Conservation (phyloP, 139 green algal species). For the Picocystis salinarum region DNA sequence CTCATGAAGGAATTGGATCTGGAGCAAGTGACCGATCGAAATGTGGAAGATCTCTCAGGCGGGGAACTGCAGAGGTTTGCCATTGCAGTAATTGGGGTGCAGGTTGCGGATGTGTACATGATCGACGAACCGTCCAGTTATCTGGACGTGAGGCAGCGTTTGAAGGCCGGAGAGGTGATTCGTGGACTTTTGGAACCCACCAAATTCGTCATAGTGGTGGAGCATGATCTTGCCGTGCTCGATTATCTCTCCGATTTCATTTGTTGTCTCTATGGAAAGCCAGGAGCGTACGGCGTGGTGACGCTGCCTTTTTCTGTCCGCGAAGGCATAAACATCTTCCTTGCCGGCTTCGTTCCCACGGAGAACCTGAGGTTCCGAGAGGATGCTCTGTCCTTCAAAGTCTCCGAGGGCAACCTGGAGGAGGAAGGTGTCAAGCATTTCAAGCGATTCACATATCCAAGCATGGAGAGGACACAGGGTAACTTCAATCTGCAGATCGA, state of each 20-base stretch:
- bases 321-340: slow-evolving; percentile 84
- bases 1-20: slow-evolving; percentile 42
- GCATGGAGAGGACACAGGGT: too few species aligned
- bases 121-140: slow-evolving; percentile 95
- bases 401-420: too few species aligned
- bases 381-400: slow-evolving; percentile 91
- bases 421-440: too few species aligned
- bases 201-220: slow-evolving; percentile 91
- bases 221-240: slow-evolving; percentile 91
- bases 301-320: slow-evolving; percentile 82
- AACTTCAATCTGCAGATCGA: slow-evolving; percentile 2
- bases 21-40: slow-evolving; percentile 67
- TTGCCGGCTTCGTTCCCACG: slow-evolving; percentile 89
- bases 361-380: slow-evolving; percentile 97
- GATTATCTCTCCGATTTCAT: slow-evolving; percentile 99
- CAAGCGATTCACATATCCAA: too few species aligned
- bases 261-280: slow-evolving; percentile 98
- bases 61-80: slow-evolving; percentile 97
- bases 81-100: slow-evolving; percentile 76
- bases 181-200: slow-evolving; percentile 44
- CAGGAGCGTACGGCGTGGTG: slow-evolving; percentile 90
- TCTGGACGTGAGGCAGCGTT: slow-evolving; percentile 87
- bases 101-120: slow-evolving; percentile 94
- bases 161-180: slow-evolving; percentile 73
- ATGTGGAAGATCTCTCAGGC: slow-evolving; percentile 85